Evolutionary conservation across 2,329 filamentous ascomycete genomes (phyloP), one percentile per base, ranked within the genome.

Genomic region (Proliferodiscus dingleyae): DNA sequence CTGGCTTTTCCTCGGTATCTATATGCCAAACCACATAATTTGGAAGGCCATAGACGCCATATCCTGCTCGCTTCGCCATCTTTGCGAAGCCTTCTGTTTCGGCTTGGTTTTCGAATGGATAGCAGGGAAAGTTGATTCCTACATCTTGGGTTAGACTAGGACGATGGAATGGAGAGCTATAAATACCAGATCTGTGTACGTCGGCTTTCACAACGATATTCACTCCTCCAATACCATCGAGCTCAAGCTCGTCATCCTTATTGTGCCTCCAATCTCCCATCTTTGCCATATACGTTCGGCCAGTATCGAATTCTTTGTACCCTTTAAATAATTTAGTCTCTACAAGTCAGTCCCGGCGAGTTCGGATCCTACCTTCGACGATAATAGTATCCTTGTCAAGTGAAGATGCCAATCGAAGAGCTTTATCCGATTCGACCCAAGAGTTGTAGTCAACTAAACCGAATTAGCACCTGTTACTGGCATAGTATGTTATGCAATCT

Each of bases 21-120:
- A 95, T 87, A 65, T 98, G 93, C 93, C 93, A 98, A 48, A 98
- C 91, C 41, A 98, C 84, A 65, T 98, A 98, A 67, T 98, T 98
- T 33, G 91, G 93, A 45, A 98, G 73, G 37, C 93, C 93, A 57
- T 89, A 80, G 21, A 98, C 93, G 61, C 88, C 78, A 65, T 96
- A 97, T 36, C 93, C 93, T 15, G 93, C 93, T 53, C 89, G 78
- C 72, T 94, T 96, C 49, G 93, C 93, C 93, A 98, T 98, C 67
- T 94, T 95, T 29, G 93, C 93, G 63, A 98, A 98, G 5, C 93
- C 93, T 70, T 98, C 93, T 4, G 93, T 98, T 69, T 98, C 93
- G 53, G 93, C 93, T 71, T 98, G 93, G 68, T 98, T 97, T 66
- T 98, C 93, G 65, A 98, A 98, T 3, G 93, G 79, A 62, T 98